Evolutionary conservation across 1,139 yeast species (phyloP).

Genomic region (Candida labiduridarum): DNA sequence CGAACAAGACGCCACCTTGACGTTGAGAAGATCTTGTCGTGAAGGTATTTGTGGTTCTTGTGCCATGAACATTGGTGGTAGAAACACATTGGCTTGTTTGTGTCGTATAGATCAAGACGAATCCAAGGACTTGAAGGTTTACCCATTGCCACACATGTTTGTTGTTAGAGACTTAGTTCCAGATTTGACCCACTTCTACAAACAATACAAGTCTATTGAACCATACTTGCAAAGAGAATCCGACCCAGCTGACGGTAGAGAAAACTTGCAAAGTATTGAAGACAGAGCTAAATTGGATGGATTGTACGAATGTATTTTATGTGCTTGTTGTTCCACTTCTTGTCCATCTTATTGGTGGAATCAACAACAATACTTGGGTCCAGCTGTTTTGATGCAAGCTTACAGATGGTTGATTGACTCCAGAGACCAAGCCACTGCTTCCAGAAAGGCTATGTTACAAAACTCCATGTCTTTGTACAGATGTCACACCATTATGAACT

Average conservation of each 20-base stretch:
- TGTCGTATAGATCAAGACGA: conserved; percentile 88
- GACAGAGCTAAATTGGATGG: conserved; percentile 98
- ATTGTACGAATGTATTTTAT: conserved; percentile 93
- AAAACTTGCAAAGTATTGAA: conserved; percentile 85
- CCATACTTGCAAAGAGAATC: conserved; percentile 89
- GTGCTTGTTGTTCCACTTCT: conserved; percentile 98
- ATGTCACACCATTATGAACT: conserved; percentile 99
- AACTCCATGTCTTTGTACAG: conserved; percentile 98
- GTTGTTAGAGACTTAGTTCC: conserved; percentile 97
- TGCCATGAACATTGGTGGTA: conserved; percentile 99
- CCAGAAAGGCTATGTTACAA: conserved; percentile 88
- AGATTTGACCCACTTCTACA: conserved; percentile 94
- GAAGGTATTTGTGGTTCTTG: conserved; percentile 99
- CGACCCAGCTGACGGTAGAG: conserved; percentile 88
- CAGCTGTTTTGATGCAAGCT: conserved; percentile 98
- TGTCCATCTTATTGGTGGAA: conserved; percentile 99
- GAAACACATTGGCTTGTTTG: conserved; percentile 94
- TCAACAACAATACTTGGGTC: conserved; percentile 97
- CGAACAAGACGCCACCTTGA: conserved; percentile 93
- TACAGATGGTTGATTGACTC: conserved; percentile 98
- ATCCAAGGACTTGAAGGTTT: conserved; percentile 77
- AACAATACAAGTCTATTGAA: conserved; percentile 97
- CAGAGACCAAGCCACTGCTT: conserved; percentile 84
- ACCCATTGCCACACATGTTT: conserved; percentile 98
- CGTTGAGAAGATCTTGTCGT: conserved; percentile 98